Evolutionary conservation across 75 land plant genomes (phyloP).

Genomic region (Larix kaempferi): DNA sequence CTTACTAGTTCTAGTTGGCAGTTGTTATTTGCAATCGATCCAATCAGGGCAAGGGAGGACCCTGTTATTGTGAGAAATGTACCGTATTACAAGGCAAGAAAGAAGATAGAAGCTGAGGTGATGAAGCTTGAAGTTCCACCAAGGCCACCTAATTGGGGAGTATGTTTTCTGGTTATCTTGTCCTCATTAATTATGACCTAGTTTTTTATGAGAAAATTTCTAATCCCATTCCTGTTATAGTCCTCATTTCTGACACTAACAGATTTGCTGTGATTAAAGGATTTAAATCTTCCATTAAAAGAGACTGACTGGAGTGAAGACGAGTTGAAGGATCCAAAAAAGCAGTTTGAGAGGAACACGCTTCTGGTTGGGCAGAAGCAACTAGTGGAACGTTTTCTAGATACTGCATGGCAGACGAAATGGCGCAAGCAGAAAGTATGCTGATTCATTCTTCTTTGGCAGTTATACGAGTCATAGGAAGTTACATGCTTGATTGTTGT

Average conservation of each 20-base stretch:
- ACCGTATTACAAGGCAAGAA: conserved; percentile 80
- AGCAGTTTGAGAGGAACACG: conserved; percentile 52
- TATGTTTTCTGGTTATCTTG: conserved; percentile 28
- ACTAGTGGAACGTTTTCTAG: conserved; percentile 56
- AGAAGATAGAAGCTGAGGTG: conserved; percentile 75
- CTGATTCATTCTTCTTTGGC: background rate
- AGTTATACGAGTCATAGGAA: background rate
- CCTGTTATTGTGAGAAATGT: conserved; percentile 76
- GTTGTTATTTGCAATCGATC: conserved; percentile 70
- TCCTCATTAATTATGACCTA: background rate
- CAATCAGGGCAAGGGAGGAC: conserved; percentile 74
- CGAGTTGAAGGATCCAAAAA: conserved; percentile 71
- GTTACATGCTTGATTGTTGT: background rate
- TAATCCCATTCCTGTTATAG: background rate
- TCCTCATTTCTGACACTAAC: background rate
- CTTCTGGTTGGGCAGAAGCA: conserved; percentile 69
- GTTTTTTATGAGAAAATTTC: background rate
- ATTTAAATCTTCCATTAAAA: conserved; percentile 52
- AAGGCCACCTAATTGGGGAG: conserved; percentile 84
- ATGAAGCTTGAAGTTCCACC: conserved; percentile 76
- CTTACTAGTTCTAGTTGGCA: conserved; percentile 15
- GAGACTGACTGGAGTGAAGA: conserved; percentile 73
- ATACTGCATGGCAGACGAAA: conserved; percentile 70
- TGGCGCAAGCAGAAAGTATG: conserved; percentile 88
- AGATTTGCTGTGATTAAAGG: conserved; percentile 21